Percentiles rank a stretch among this genome's conserved stretches.
Conservation (phyloP, 257 asterid species). For the Echites panduratus region DNA sequence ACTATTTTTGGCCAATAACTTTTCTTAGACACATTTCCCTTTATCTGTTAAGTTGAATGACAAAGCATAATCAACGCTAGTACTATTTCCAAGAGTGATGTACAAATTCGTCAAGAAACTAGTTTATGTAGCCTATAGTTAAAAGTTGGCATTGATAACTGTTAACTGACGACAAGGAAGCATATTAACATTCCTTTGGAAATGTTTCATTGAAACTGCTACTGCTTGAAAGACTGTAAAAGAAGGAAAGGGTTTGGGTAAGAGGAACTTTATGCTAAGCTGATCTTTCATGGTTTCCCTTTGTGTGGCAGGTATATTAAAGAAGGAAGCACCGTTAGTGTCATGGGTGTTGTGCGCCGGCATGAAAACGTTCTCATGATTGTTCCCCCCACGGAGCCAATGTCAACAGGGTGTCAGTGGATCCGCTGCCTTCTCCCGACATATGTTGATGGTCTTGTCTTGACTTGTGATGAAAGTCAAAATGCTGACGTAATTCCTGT, state of each 20-base stretch:
- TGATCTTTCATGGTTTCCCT: background rate
- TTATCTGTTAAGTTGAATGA: background rate
- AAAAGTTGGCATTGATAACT: background rate
- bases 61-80: background rate
- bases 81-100: no score
- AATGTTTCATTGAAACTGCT: slow-evolving; percentile 1
- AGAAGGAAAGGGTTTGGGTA: background rate
- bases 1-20: background rate
- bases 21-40: background rate
- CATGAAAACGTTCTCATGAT: slow-evolving; percentile 56
- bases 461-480: slow-evolving; percentile 31
- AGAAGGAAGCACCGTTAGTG: slow-evolving; percentile 59
- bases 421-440: slow-evolving; percentile 35
- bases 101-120: background rate
- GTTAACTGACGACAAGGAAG: background rate
- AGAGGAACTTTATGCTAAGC: background rate
- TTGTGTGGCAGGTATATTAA: slow-evolving; percentile 40
- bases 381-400: slow-evolving; percentile 49
- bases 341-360: slow-evolving; percentile 50
- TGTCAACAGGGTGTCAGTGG: slow-evolving; percentile 51
- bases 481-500: slow-evolving; percentile 47
- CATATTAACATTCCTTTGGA: background rate
- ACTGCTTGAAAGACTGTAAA: background rate
- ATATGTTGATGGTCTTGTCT: slow-evolving; percentile 36
- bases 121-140: background rate